Conservation (phyloP, 768 basidiomycete genomes). For the Naematelia encephala region DNA sequence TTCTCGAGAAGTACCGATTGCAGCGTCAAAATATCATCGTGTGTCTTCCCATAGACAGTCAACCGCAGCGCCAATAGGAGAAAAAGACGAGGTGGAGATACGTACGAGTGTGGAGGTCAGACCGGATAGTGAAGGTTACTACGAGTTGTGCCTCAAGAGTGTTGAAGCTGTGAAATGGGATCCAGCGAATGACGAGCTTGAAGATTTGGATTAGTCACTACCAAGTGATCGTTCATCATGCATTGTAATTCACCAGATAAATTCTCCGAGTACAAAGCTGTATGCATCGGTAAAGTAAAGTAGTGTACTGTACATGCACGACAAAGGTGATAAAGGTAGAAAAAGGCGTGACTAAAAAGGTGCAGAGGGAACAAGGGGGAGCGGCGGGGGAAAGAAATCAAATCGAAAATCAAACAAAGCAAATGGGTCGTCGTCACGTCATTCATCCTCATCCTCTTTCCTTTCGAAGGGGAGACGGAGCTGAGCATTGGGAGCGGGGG, state of each 20-base stretch:
- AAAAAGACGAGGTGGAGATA: slow-evolving; percentile 1
- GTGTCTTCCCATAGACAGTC: slow-evolving; percentile 4
- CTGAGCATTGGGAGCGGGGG: too few species aligned
- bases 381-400: too few species aligned
- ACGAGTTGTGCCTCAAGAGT: slow-evolving; percentile 77
- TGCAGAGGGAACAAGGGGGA: too few species aligned
- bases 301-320: too few species aligned
- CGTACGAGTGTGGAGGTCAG: not conserved
- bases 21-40: slow-evolving; percentile 20
- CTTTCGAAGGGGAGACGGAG: not conserved
- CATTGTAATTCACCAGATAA: not conserved
- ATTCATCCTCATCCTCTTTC: not conserved
- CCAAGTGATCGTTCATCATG: not conserved
- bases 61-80: not conserved
- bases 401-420: not conserved
- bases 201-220: slow-evolving; percentile 6
- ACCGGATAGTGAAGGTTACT: slow-evolving; percentile 58
- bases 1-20: slow-evolving; percentile 5
- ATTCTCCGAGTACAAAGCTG: not conserved
- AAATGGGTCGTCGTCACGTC: not conserved
- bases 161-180: slow-evolving; percentile 69
- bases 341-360: not conserved
- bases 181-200: slow-evolving; percentile 31
- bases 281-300: not conserved
- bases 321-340: too few species aligned